Evolutionary conservation across 768 basidiomycete species (phyloP).

Genomic region (Trichaptum fuscoviolaceum): DNA sequence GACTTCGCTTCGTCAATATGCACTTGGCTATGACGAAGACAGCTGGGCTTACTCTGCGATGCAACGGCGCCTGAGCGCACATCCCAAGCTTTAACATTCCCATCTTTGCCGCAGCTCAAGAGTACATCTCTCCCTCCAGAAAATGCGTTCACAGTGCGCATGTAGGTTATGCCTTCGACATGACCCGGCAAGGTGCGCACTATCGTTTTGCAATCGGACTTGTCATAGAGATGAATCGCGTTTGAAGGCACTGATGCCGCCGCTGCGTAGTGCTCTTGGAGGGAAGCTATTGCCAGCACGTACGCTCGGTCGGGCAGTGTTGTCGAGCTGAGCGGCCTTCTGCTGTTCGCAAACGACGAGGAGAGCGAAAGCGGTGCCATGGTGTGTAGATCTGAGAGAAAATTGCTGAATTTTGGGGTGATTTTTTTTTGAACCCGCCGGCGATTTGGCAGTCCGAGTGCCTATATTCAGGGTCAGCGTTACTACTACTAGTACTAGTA

Average conservation of each 20-base stretch:
- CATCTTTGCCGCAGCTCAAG: slow-evolving; percentile 67
- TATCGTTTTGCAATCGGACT: slow-evolving; percentile 36
- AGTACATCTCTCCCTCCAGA: slow-evolving; percentile 41
- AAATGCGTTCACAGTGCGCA: slow-evolving; percentile 40
- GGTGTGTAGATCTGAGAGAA: background rate
- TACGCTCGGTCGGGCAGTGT: slow-evolving; percentile 35
- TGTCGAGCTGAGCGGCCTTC: background rate
- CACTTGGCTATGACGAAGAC: slow-evolving; percentile 6
- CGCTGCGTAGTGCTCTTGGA: slow-evolving; percentile 49
- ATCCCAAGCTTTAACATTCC: slow-evolving; percentile 72
- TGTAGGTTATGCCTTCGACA: slow-evolving; percentile 47
- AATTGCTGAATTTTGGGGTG: background rate
- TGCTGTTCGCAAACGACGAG: slow-evolving; percentile 1
- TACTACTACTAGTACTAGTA: too few species aligned
- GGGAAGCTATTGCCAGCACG: slow-evolving; percentile 50
- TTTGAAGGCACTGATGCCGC: slow-evolving; percentile 60
- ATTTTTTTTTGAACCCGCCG: background rate
- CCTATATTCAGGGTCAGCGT: background rate
- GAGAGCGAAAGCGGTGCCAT: background rate
- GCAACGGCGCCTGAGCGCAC: slow-evolving; percentile 45
- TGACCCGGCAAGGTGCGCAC: slow-evolving; percentile 53
- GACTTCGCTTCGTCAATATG: slow-evolving; percentile 32
- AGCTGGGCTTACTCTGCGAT: slow-evolving; percentile 52
- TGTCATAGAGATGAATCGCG: slow-evolving; percentile 64
- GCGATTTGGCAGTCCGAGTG: background rate